phyloP scores from a whole-genome alignment of 352 stramenopile species.

The Peronospora farinosa region DNA sequence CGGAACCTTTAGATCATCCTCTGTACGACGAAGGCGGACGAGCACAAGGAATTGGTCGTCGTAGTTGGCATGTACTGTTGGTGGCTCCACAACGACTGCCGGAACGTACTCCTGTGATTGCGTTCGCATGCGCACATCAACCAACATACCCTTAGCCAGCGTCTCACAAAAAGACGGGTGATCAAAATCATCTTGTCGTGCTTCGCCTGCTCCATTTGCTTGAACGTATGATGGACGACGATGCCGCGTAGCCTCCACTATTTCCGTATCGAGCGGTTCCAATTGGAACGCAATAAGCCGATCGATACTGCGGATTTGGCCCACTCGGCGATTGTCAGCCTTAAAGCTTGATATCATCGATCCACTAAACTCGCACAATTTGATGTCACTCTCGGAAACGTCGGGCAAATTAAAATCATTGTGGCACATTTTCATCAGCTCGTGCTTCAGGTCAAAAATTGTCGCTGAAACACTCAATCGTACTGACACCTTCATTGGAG shows the following conservation, averaged over 20 bases:
- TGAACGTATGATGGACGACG: slow-evolving; percentile 72
- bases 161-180: slow-evolving; percentile 49
- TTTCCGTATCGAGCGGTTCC: slow-evolving; percentile 61
- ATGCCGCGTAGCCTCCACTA: slow-evolving; percentile 61
- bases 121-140: slow-evolving; percentile 64
- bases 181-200: slow-evolving; percentile 42
- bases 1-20: slow-evolving; percentile 72
- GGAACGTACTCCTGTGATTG: slow-evolving; percentile 72
- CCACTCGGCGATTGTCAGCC: slow-evolving; percentile 74
- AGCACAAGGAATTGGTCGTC: slow-evolving; percentile 50
- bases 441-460: slow-evolving; percentile 83
- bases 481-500: slow-evolving; percentile 75
- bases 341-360: slow-evolving; percentile 87
- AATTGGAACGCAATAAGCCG: slow-evolving; percentile 82
- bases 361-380: slow-evolving; percentile 80
- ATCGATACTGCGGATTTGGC: slow-evolving; percentile 84
- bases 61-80: slow-evolving; percentile 20
- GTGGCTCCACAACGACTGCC: slow-evolving; percentile 50
- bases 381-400: slow-evolving; percentile 73
- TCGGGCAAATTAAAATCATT: slow-evolving; percentile 57
- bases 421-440: slow-evolving; percentile 74
- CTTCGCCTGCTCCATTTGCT: slow-evolving; percentile 13
- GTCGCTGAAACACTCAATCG: slow-evolving; percentile 76
- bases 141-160: slow-evolving; percentile 48
- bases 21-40: slow-evolving; percentile 56